Percentiles rank a stretch among this genome's conserved stretches.
Conservation (phyloP, 164 flowering plant genomes). For the Annona cherimola region DNA sequence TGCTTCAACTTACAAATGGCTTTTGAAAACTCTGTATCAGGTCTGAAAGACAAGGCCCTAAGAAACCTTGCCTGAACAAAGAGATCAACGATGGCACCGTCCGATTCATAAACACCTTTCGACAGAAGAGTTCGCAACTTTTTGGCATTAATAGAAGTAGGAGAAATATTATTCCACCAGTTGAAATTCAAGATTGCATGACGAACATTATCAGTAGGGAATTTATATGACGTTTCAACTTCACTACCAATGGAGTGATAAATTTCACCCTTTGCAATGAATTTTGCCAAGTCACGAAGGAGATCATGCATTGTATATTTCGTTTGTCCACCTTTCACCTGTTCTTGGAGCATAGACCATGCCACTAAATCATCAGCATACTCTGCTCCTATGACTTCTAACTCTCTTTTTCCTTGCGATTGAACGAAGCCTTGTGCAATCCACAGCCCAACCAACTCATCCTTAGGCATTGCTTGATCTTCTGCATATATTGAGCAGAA, state of each 20-base stretch:
- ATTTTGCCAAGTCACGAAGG: slow-evolving; percentile 7
- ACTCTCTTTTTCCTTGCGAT: background rate
- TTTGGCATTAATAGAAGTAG: background rate
- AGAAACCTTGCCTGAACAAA: background rate
- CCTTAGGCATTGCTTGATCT: background rate
- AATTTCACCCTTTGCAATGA: background rate
- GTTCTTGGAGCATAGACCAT: slow-evolving; percentile 3
- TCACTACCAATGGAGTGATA: background rate
- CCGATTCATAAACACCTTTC: background rate
- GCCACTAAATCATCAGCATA: slow-evolving; percentile 6
- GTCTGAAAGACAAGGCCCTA: slow-evolving; percentile 7
- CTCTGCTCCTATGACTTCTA: slow-evolving; percentile 5
- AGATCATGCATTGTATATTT: slow-evolving; percentile 11
- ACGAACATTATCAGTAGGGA: background rate
- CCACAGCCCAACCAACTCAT: slow-evolving; percentile 9
- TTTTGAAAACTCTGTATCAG: background rate
- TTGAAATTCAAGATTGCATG: background rate
- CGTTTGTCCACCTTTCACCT: background rate
- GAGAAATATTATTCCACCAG: background rate
- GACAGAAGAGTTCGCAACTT: slow-evolving; percentile 1
- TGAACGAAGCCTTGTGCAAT: slow-evolving; percentile 12
- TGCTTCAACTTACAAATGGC: too few species aligned
- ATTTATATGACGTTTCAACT: background rate
- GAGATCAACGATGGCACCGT: background rate
- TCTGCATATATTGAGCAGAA: slow-evolving; percentile 9